These are phyloP conservation scores for Daldinia bambusicola DNA, from an alignment of 495 filamentous ascomycete genomes.

Conservation along the genomic window DNA sequence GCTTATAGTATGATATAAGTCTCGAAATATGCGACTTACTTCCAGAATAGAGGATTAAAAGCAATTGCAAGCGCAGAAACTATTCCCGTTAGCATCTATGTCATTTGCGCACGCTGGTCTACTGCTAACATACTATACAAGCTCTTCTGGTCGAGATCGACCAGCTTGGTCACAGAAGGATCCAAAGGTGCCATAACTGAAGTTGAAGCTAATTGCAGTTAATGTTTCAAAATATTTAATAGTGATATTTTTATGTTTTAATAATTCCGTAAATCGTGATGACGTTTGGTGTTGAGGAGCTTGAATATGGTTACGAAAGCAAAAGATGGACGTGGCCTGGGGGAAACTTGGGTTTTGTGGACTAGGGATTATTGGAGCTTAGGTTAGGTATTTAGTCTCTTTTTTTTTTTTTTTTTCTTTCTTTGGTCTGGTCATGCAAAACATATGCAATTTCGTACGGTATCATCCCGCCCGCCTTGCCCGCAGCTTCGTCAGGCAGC, in stretches of 20 bases:
- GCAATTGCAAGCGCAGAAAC: slow-evolving; percentile 74
- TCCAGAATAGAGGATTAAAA: slow-evolving; percentile 85
- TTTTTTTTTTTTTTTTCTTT: slow-evolving; percentile 23
- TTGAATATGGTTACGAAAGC: slow-evolving; percentile 3
- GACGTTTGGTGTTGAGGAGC: slow-evolving; percentile 5
- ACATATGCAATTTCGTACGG: not conserved
- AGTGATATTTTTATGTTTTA: not conserved
- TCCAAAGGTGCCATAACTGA: slow-evolving; percentile 44
- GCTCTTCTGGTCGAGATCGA: slow-evolving; percentile 73
- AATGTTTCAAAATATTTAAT: not conserved
- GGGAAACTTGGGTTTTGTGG: slow-evolving; percentile 11
- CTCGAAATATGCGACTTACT: slow-evolving; percentile 62
- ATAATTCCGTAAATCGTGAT: slow-evolving; percentile 11
- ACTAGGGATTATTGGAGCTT: slow-evolving; percentile 31
- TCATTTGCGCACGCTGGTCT: not conserved
- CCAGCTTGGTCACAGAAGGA: slow-evolving; percentile 51
- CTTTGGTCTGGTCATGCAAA: slow-evolving; percentile 12
- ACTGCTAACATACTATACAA: slow-evolving; percentile 63
- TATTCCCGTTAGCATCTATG: slow-evolving; percentile 47
- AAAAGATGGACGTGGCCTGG: slow-evolving; percentile 10
- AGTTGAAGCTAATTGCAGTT: not conserved
- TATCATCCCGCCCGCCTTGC: slow-evolving; percentile 21
- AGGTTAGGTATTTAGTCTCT: not conserved
- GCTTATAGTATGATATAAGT: not conserved
- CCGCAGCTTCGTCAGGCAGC: slow-evolving; percentile 3